phyloP scores from a whole-genome alignment of 768 basidiomycete species.

The Sporobolomyces pararoseus region DNA sequence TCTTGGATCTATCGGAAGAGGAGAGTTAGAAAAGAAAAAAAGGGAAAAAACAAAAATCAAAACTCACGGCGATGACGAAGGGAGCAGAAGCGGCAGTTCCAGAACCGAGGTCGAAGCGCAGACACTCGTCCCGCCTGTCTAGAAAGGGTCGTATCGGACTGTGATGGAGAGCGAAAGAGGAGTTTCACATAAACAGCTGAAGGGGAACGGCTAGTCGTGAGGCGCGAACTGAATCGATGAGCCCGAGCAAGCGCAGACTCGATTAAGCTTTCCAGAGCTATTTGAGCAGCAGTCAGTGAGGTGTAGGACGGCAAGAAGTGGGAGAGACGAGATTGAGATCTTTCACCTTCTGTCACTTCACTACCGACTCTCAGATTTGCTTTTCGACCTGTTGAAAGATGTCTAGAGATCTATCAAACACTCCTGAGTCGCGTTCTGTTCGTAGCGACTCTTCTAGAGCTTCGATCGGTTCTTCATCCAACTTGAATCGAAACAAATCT shows the following conservation, averaged over 20 bases:
- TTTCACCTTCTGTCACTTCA: neutral
- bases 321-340: neutral
- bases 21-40: constrained; percentile 42
- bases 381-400: neutral
- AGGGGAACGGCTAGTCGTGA: too few species aligned
- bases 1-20: constrained; percentile 43
- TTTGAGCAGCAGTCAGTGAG: too few species aligned
- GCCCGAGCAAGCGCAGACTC: too few species aligned
- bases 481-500: neutral
- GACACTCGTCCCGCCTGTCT: neutral
- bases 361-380: neutral
- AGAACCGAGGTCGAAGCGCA: neutral
- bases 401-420: neutral
- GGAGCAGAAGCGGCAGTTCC: constrained; percentile 6
- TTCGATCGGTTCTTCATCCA: neutral
- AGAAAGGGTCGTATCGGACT: neutral
- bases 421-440: neutral
- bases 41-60: constrained; percentile 10
- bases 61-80: constrained; percentile 31
- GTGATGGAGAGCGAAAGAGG: too few species aligned
- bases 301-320: neutral
- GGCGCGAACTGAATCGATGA: too few species aligned
- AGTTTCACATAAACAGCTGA: too few species aligned
- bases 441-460: neutral
- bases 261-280: too few species aligned